phyloP scores from a whole-genome alignment of 345 rosid genomes.

The Clausena lansium region DNA sequence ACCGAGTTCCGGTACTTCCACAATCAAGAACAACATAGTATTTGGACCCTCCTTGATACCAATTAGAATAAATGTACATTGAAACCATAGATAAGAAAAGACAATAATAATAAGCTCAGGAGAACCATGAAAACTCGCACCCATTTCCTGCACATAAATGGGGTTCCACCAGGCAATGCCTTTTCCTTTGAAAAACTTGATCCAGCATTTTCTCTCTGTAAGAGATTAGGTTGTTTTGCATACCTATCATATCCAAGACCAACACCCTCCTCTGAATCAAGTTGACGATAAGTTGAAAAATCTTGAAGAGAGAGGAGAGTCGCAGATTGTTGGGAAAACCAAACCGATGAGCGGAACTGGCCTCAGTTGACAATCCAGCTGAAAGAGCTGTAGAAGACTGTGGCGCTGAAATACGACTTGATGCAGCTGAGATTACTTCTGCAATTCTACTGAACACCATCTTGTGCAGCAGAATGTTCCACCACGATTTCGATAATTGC shows the following conservation, averaged over 20 bases:
- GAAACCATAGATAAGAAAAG: constrained; percentile 52
- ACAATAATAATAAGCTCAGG: constrained; percentile 56
- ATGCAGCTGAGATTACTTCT: constrained; percentile 40
- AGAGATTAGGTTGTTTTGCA: constrained; percentile 34
- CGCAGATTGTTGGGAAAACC: constrained; percentile 46
- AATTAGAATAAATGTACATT: constrained; percentile 61
- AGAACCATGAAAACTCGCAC: constrained; percentile 45
- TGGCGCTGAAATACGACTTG: constrained; percentile 33
- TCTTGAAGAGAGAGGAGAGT: constrained; percentile 93
- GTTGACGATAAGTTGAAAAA: constrained; percentile 52
- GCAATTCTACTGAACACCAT: constrained; percentile 71
- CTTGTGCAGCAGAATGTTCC: constrained; percentile 4
- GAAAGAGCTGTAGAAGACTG: constrained; percentile 45
- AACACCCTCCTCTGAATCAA: constrained; percentile 57
- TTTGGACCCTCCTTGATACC: constrained; percentile 71
- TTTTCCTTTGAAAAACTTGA: constrained; percentile 89
- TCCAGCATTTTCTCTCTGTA: constrained; percentile 50
- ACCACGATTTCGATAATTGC: not conserved
- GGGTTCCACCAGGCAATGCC: constrained; percentile 43
- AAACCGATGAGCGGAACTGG: constrained; percentile 29
- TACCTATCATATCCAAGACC: constrained; percentile 39
- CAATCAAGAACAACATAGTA: constrained; percentile 95
- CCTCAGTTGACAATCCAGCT: constrained; percentile 42
- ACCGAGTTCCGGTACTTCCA: constrained; percentile 99
- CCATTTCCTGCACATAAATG: constrained; percentile 57